Evolutionary conservation across 345 rosid species (phyloP).

Genomic region (Moricandia arvensis): DNA sequence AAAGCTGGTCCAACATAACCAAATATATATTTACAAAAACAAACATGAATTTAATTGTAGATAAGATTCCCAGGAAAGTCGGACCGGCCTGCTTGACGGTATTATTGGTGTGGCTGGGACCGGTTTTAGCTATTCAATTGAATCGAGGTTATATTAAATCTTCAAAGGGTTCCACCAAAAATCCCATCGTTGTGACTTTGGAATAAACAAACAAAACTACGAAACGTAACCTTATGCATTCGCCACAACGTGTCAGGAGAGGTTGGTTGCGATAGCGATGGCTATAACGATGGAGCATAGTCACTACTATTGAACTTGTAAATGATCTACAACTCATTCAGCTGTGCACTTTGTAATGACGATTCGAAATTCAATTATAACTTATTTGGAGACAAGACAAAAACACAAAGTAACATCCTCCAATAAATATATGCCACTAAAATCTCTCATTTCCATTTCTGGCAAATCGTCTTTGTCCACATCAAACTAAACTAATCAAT

Average conservation of each 20-base stretch:
- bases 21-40: too few relatives aligned
- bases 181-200: slow-evolving; percentile 21
- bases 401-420: slow-evolving; percentile 3
- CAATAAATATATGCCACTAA: slow-evolving; percentile 8
- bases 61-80: not conserved
- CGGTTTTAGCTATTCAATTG: too few relatives aligned
- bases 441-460: slow-evolving; percentile 4
- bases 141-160: not conserved
- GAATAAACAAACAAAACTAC: not conserved
- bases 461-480: slow-evolving; percentile 22
- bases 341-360: not conserved
- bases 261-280: not conserved
- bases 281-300: not conserved
- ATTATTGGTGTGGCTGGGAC: not conserved
- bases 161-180: slow-evolving; percentile 18
- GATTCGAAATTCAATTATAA: not conserved
- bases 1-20: too few relatives aligned
- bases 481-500: not conserved
- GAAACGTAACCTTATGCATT: not conserved
- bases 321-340: not conserved
- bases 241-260: slow-evolving; percentile 17
- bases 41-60: not conserved
- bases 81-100: not conserved
- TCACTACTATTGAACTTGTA: not conserved
- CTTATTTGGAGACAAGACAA: slow-evolving; percentile 1